Base-by-base conservation (phyloP, 2,329 filamentous ascomycete species). In the Verticillium longisporum region DNA sequence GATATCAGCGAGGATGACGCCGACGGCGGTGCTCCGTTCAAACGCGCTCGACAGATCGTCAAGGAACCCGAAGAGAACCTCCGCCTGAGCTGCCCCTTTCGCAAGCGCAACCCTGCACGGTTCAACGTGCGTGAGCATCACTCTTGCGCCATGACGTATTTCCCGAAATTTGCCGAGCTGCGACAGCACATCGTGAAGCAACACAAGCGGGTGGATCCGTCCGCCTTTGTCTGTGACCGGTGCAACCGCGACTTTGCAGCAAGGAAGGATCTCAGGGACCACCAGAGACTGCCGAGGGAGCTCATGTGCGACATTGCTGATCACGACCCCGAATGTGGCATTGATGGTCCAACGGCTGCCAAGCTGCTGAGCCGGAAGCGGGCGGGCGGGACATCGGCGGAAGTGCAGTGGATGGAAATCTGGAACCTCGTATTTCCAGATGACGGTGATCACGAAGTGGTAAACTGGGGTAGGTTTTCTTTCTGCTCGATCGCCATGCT, bases 111-210 rank as follows among this genome's bases (percentile, higher is more conserved):
- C 53, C 76, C 78, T 1, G 69, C 71, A 36, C 73, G 77, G 1
- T 80, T 80, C 65, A 80, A 80, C 38, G 74, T 80, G 54, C 71
- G 78, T 4, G 77, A 80, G 54, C 74, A 79, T 41, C 74, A 79
- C 58, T 72, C 71, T 21, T 80, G 78, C 62, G 76, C 77, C 15
- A 76, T 76, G 70, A 77, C 73, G 0, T 76, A 75, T 36, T 79
- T 79, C 41, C 70, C 70, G 6, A 77, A 77, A 6, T 74, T 79
- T 57, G 69, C 73, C 3, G 76, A 77, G 57, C 61, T 80, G 2
- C 18, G 45, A 36, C 75, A 77, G 60, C 75, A 77, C 58, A 77
- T 77, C 18, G 74, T 77, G 10, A 77, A 77, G 66, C 75, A 77
- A 60, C 75, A 77, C 56, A 77, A 76, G 63, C 72, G 75, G 6